Base-by-base conservation (phyloP, 257 asterid species). In the Lantana camara region DNA sequence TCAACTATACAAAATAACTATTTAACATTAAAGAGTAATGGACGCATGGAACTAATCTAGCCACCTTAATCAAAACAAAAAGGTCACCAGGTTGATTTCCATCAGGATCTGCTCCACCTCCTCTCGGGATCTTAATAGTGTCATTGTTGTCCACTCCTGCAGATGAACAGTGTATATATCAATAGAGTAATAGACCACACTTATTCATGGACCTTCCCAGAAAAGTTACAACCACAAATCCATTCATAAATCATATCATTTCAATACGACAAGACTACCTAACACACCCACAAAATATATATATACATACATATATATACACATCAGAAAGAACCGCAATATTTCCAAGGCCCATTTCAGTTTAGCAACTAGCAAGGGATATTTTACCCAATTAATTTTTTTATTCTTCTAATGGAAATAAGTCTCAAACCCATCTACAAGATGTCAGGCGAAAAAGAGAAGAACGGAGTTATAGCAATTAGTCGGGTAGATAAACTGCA, bases 101-200 rank as follows among this genome's bases (percentile, higher is more conserved):
- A 64, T 89, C 96, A 66, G 97, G 97, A 79, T 93, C 98, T 37
- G 95, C 91, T 57, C 98, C 97, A 68, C 98, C 98, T 64, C 88
- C 79, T 78, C 89, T 79, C 19, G 87, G 80, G 67, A 92, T 77
- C 77, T 80, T 85, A 50, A 87, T 62, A 53, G 83, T 82, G 41
- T 93, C 97, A 58, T 81, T 52, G 19, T 80, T 87, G 87, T 89
- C 98, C 66, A 93, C 84, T 50, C 98, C 98, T 93, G 86, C 42
- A 77, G 70, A 51, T 45, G 46, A 67, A 60, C 46, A 41, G 49
- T 45, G 53, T 41, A 54, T n/a, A 52, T 7, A 54, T 35, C 65
- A 63, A 40, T 22, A 46, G 48, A 66, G 24, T n/a, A n/a, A n/a
- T n/a, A n/a, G n/a, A n/a, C n/a, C n/a, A n/a, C n/a, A n/a, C n/a